phyloP scores from a whole-genome alignment of 2,329 filamentous ascomycete species.

The Fulvia fulva region DNA sequence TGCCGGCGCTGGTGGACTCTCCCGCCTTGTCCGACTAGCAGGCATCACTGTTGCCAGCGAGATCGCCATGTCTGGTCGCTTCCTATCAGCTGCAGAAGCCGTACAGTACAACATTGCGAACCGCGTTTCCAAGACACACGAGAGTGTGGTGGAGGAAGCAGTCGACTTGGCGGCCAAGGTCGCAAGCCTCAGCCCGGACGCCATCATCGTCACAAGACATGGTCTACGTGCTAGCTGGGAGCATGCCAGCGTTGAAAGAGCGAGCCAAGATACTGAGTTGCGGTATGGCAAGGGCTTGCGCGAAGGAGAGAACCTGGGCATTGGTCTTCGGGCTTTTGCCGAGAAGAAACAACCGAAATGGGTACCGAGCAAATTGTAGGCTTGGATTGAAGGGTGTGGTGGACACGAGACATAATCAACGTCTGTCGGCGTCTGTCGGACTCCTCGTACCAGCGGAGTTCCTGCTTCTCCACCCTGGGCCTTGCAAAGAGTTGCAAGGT shows the following conservation, averaged over 20 bases:
- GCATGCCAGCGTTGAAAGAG: constrained; percentile 40
- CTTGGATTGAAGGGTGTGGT: not conserved
- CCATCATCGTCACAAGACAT: constrained; percentile 40
- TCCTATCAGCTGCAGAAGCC: constrained; percentile 45
- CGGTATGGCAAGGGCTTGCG: constrained; percentile 40
- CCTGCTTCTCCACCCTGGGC: no score
- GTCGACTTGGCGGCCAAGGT: constrained; percentile 36
- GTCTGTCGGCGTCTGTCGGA: no score
- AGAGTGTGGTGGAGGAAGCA: constrained; percentile 37
- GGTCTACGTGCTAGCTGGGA: constrained; percentile 41
- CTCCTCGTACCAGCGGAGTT: no score
- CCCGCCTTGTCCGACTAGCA: constrained; percentile 48
- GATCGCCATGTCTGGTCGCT: constrained; percentile 47
- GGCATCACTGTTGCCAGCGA: constrained; percentile 50
- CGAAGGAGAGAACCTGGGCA: constrained; percentile 47
- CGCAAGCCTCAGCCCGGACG: constrained; percentile 36
- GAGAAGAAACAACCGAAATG: constrained; percentile 49
- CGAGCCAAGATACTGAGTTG: constrained; percentile 41
- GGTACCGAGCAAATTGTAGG: constrained; percentile 46
- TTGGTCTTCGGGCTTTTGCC: constrained; percentile 51
- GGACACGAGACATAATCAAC: not conserved
- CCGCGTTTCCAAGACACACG: constrained; percentile 34
- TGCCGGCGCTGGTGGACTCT: constrained; percentile 51
- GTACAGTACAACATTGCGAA: constrained; percentile 42
- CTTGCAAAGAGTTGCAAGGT: no score